Evolutionary conservation across 768 basidiomycete species (phyloP), one percentile per base, ranked within the genome.

Genomic region (Favolaschia claudopus): DNA sequence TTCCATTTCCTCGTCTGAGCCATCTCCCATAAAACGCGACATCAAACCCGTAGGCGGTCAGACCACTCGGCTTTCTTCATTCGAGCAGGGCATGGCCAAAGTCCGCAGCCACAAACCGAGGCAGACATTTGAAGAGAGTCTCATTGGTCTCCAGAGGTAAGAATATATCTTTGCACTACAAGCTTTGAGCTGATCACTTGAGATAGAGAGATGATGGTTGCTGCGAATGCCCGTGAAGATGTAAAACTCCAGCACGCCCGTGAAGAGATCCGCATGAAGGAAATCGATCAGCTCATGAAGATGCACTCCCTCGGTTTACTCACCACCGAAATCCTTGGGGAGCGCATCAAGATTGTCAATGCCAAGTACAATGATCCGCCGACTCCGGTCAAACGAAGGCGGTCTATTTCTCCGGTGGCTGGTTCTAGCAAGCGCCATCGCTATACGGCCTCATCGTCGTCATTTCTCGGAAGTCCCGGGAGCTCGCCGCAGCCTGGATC

Each of bases 131-230:
- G 40, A 36, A 22, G 57, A 62, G 33, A 50, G 20, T 13, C 32
- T 66, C 14, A 9, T 62, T 10, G 44, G 58, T 4, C 40, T 67
- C 22, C 42, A 61, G 27, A 34, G 46, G 60, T 64, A 62, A 17
- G 45, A 45, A 44, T 47, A n/a, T n/a, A n/a, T n/a, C n/a, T n/a
- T n/a, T n/a, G n/a, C n/a, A n/a, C n/a, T n/a, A n/a, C n/a, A n/a
- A n/a, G n/a, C n/a, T n/a, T n/a, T n/a, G n/a, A n/a, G n/a, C n/a
- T 32, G 5, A 20, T 47, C 2, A 47, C 20, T 29, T 24, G 17
- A 46, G 9, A 3, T 29, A 51, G 49, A 12, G 17, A 42, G 7
- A 40, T 52, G 37, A 8, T 31, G 28, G 12, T 22, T 2, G 39
- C 38, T 31, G 29, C 39, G 1, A 52, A 52, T 31, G 22, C n/a